Evolutionary conservation across 768 basidiomycete species (phyloP), one percentile per base, ranked within the genome.

Genomic region (Auriscalpium orientale): DNA sequence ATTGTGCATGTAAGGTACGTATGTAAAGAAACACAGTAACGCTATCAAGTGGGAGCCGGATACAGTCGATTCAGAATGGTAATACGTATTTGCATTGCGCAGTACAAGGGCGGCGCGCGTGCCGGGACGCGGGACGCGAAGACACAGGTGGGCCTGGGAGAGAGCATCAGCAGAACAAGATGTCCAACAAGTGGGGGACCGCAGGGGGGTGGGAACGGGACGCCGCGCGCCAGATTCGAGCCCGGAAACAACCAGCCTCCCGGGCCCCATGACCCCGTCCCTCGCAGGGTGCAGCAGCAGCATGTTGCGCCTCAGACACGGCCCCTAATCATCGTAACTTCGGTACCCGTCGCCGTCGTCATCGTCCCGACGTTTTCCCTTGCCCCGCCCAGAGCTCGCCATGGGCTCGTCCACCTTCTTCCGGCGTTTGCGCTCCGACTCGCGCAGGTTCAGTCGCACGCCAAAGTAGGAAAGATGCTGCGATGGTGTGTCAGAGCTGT

Each of bases 391-490:
- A 5, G 20, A 44, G 53, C 28, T 46, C 37, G 51, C 21, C 34
- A 53, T 3, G 59, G 64, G 46, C 28, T 62, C 63, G 18, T 66
- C 67, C 46, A 67, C 65, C 57, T 74, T 74, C 60, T 74, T 75
- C 57, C 78, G 69, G 8, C 80, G 73, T 63, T 76, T 80, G 38
- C 82, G 76, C 62, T 81, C 80, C 1, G 73, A 77, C 63, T 83
- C 81, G 34, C 83, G 78, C 34, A 82, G 74, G 59, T 83, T 83
- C 8, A 83, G 73, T 11, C 79, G 77, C 9, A 83, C 77, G 22
- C 82, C 81, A 71, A 78, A 81, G 49, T 78, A 72, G 2, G 79
- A 76, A 34, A 83, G 70, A 60, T 79, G 79, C 77, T 79, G 49
- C 37, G 49, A 20, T 12, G n/a, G 18, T 4, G 1, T 43, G 53